Conservation (phyloP, 495 filamentous ascomycete species). For the Xylaria nigripes region DNA sequence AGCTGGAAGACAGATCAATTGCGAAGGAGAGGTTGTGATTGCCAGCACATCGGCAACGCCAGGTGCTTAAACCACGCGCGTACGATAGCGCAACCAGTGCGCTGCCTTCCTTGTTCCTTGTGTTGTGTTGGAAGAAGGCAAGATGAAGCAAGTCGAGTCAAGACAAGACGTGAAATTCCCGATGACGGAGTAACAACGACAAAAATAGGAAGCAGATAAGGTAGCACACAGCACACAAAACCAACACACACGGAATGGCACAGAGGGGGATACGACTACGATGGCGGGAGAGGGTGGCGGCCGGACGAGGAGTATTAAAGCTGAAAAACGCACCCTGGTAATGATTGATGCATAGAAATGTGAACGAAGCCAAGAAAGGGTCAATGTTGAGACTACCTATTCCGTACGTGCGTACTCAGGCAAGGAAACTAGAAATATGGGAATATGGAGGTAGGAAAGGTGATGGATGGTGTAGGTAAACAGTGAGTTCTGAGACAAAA, state of each 20-base stretch:
- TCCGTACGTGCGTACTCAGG: neutral
- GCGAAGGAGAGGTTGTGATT: slow-evolving; percentile 1
- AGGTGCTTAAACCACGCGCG: neutral
- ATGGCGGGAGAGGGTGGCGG: neutral
- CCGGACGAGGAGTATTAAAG: neutral
- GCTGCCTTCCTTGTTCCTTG: neutral
- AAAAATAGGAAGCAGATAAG: neutral
- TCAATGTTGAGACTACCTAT: slow-evolving; percentile 4
- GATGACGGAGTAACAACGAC: neutral
- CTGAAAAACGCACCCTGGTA: neutral
- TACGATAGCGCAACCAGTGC: neutral
- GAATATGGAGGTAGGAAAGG: neutral
- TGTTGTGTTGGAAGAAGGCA: neutral
- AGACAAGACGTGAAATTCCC: neutral
- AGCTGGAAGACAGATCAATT: slow-evolving; percentile 4
- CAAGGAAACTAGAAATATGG: neutral
- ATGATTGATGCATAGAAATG: neutral
- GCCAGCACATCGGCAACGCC: slow-evolving; percentile 2
- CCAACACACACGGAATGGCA: neutral
- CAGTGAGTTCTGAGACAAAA: neutral
- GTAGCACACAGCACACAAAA: neutral
- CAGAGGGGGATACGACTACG: neutral
- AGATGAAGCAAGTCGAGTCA: neutral
- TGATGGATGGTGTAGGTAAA: neutral
- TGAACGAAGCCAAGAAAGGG: neutral